Evolutionary conservation across 352 stramenopile genomes (phyloP).

Genomic region (Phytophthora cryptogea): DNA sequence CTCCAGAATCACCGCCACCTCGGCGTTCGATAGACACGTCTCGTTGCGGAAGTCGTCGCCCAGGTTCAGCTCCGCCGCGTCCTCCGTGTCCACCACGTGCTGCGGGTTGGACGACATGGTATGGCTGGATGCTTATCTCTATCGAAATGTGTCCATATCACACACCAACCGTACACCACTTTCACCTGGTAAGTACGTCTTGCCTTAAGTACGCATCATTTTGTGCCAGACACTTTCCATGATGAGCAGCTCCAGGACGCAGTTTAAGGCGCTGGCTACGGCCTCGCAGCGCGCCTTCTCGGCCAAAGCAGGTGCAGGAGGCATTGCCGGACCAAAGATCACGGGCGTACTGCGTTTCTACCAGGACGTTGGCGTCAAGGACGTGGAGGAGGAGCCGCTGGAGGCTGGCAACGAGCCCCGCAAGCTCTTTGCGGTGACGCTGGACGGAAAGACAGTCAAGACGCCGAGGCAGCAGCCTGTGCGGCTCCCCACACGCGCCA

Average conservation of each 20-base stretch:
- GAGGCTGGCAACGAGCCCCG: conserved; percentile 18
- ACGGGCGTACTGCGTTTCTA: conserved; percentile 83
- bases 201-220: background rate
- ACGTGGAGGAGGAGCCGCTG: conserved; percentile 41
- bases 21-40: conserved; percentile 89
- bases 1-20: conserved; percentile 90
- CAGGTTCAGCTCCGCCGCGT: conserved; percentile 89
- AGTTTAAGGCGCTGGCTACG: conserved; percentile 21
- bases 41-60: conserved; percentile 90
- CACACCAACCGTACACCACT: conserved; percentile 14
- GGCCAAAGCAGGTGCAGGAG: conserved; percentile 49
- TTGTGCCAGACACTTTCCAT: conserved; percentile 21
- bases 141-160: conserved; percentile 1
- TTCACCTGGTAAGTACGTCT: too few species aligned
- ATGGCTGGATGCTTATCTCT: conserved; percentile 31
- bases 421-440: conserved; percentile 64
- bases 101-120: conserved; percentile 83
- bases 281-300: conserved; percentile 45
- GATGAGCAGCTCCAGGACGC: conserved; percentile 34
- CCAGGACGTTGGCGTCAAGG: conserved; percentile 74
- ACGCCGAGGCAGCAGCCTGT: conserved; percentile 71
- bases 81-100: conserved; percentile 90
- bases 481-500: conserved; percentile 59
- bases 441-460: conserved; percentile 86
- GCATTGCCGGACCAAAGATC: conserved; percentile 73